Conservation (phyloP, 495 filamentous ascomycete species). For the Neurospora terricola region DNA sequence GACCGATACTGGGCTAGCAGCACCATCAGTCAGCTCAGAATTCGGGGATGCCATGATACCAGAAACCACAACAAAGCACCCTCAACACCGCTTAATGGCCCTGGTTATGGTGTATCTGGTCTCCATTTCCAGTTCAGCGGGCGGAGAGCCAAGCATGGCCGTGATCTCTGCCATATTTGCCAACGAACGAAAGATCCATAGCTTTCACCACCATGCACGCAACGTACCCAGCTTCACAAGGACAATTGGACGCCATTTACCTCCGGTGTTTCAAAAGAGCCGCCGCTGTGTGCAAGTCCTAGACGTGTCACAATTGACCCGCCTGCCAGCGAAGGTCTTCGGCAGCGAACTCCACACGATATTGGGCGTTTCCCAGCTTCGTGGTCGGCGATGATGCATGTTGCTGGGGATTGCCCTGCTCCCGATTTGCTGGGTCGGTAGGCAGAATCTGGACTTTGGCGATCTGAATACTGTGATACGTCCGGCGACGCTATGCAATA, state of each 20-base stretch:
- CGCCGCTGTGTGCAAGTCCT: not conserved
- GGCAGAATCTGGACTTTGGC: not conserved
- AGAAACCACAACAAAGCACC: not conserved
- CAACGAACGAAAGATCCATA: not conserved
- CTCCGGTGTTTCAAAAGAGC: not conserved
- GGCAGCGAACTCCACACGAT: not conserved
- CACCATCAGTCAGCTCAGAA: not conserved
- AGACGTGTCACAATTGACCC: not conserved
- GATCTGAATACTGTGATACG: not conserved
- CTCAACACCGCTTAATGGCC: not conserved
- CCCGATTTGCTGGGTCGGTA: not conserved
- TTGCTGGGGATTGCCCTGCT: not conserved
- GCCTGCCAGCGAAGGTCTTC: not conserved
- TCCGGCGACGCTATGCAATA: not conserved
- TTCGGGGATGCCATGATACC: not conserved
- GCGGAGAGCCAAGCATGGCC: not conserved
- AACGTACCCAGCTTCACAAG: not conserved
- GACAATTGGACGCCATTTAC: not conserved
- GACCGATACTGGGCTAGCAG: not conserved
- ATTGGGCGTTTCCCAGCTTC: not conserved
- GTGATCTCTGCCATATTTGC: not conserved
- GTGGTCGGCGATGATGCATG: not conserved
- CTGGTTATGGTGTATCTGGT: not conserved
- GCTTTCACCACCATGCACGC: not conserved
- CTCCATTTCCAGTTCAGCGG: not conserved